Conservation (phyloP, 108 stramenopile genomes). For the Stephanodiscus minutulus region DNA sequence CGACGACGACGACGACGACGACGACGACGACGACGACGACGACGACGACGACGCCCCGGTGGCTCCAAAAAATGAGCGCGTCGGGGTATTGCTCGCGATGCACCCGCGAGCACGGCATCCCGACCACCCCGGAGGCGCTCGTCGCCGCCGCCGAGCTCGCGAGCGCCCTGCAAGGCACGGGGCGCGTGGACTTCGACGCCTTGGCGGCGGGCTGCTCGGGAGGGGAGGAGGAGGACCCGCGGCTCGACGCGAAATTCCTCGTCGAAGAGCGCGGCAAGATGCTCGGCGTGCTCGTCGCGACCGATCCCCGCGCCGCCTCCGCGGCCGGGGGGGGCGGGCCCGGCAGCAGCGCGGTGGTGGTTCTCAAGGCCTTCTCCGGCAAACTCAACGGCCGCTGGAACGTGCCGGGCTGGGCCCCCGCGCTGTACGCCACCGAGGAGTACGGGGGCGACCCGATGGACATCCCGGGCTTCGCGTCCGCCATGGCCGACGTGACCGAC, state of each 20-base stretch:
- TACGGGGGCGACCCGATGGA: conserved; percentile 13
- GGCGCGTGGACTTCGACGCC: background rate
- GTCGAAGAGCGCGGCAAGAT: conserved; percentile 27
- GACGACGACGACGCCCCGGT: too few species aligned
- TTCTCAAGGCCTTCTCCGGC: conserved; percentile 27
- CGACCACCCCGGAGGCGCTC: conserved; percentile 1
- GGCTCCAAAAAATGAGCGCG: too few species aligned
- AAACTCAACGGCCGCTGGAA: conserved; percentile 23
- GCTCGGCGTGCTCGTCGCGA: conserved; percentile 18
- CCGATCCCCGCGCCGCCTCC: background rate
- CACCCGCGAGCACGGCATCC: background rate
- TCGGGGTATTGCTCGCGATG: conserved; percentile 2
- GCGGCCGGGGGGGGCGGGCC: background rate
- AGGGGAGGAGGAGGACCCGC: conserved; percentile 10
- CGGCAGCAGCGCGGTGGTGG: background rate
- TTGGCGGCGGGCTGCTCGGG: too few species aligned
- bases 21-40: too few species aligned
- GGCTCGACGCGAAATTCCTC: background rate
- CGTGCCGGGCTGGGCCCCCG: conserved; percentile 25
- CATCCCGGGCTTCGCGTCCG: conserved; percentile 11
- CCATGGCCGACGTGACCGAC: conserved; percentile 9
- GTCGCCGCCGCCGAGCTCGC: background rate
- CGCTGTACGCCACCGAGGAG: background rate
- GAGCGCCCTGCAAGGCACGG: background rate
- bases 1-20: too few species aligned